Conservation (phyloP, 306 rosid species). For the Cucurbita pepo region DNA sequence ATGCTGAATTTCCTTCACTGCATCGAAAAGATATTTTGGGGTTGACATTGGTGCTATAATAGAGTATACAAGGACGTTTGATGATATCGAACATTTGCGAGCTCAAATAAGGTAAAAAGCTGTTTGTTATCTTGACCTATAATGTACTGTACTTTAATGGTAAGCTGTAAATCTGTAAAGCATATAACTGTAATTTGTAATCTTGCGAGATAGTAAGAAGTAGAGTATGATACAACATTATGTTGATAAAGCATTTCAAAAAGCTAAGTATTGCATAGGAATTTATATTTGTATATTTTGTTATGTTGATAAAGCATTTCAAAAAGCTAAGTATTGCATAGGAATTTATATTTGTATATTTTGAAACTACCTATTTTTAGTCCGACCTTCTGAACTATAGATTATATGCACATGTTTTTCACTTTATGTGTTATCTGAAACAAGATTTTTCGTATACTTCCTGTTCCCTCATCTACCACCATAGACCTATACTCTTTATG, state of each 20-base stretch:
- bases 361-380: neutral
- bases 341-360: neutral
- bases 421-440: neutral
- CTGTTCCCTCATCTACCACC: neutral
- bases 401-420: neutral
- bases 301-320: neutral
- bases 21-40: constrained; percentile 55
- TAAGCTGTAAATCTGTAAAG: neutral
- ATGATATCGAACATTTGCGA: constrained; percentile 81
- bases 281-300: neutral
- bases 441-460: neutral
- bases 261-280: neutral
- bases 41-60: constrained; percentile 79
- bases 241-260: neutral
- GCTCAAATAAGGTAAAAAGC: constrained; percentile 76
- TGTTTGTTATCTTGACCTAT: neutral
- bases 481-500: neutral
- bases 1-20: constrained; percentile 22
- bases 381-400: neutral
- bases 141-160: neutral
- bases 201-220: neutral
- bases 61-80: constrained; percentile 44
- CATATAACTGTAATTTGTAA: neutral
- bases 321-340: neutral
- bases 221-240: neutral